Evolutionary conservation across 2,329 filamentous ascomycete species (phyloP).

Genomic region (Arthrinium phaeospermum): DNA sequence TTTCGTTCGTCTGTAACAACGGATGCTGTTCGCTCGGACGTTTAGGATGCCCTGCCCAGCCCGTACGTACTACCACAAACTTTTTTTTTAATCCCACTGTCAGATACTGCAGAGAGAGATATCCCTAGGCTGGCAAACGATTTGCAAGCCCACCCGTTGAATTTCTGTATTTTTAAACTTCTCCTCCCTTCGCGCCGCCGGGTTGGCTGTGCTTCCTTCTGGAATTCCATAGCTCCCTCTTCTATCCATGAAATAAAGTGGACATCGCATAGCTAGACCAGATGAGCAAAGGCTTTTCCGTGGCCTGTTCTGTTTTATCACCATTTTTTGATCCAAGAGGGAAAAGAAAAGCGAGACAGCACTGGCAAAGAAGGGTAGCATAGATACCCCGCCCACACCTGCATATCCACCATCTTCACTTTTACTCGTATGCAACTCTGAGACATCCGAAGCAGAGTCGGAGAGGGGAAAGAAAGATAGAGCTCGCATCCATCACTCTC

Average conservation of each 20-base stretch:
- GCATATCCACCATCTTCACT: not conserved
- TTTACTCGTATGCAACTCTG: not conserved
- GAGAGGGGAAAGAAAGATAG: not conserved
- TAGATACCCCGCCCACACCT: not conserved
- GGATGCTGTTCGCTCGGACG: slow-evolving; percentile 16
- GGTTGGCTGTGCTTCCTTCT: slow-evolving; percentile 9
- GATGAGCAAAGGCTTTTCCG: not conserved
- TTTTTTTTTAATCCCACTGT: not conserved
- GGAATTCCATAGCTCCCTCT: slow-evolving; percentile 5
- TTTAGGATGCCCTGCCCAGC: not conserved
- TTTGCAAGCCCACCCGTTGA: not conserved
- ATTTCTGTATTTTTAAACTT: not conserved
- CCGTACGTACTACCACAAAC: not conserved
- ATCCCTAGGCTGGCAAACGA: not conserved
- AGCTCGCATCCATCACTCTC: not conserved
- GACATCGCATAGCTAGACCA: slow-evolving; percentile 1
- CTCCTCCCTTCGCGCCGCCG: not conserved
- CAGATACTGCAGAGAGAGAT: not conserved
- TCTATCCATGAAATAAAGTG: slow-evolving; percentile 16
- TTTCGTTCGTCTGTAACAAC: slow-evolving; percentile 7
- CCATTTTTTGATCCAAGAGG: slow-evolving; percentile 4
- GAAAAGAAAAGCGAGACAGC: slow-evolving; percentile 16
- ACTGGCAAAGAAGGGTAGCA: not conserved
- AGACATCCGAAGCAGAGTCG: not conserved
- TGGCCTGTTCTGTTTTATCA: not conserved